These are phyloP conservation scores for Neophaeococcomyces mojaviensis DNA, from an alignment of 2,329 filamentous ascomycete genomes.

Conservation along the genomic window DNA sequence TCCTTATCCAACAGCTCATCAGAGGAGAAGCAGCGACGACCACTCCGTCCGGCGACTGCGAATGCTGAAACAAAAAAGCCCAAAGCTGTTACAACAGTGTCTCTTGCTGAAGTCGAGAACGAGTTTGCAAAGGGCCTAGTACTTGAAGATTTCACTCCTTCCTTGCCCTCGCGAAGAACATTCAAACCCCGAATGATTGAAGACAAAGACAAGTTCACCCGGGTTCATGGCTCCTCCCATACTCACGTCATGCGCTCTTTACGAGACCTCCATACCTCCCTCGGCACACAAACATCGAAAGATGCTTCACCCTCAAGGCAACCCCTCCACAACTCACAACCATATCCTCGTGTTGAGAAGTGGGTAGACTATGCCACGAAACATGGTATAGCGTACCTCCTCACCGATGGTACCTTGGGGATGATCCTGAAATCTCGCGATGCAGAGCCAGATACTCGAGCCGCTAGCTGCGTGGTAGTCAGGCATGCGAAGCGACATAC, in stretches of 20 bases:
- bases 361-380: slow-evolving; percentile 48
- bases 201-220: slow-evolving; percentile 1
- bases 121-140: slow-evolving; percentile 9
- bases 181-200: slow-evolving; percentile 8
- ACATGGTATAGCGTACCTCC: slow-evolving; percentile 45
- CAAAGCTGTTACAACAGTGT: slow-evolving; percentile 1
- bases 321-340: neutral
- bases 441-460: slow-evolving; percentile 34
- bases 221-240: slow-evolving; percentile 4
- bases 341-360: slow-evolving; percentile 42
- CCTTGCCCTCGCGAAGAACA: neutral
- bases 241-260: slow-evolving; percentile 9
- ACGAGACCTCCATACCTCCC: slow-evolving; percentile 8
- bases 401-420: slow-evolving; percentile 44
- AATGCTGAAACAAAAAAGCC: slow-evolving; percentile 1
- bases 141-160: neutral
- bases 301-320: neutral
- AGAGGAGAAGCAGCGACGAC: slow-evolving; percentile 1
- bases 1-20: slow-evolving; percentile 1
- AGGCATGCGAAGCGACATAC: slow-evolving; percentile 41
- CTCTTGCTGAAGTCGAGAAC: slow-evolving; percentile 8
- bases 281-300: neutral
- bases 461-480: slow-evolving; percentile 39
- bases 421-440: slow-evolving; percentile 39
- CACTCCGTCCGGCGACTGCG: neutral